phyloP scores from a whole-genome alignment of 768 basidiomycete genomes.

The Pleurotus pulmonarius region DNA sequence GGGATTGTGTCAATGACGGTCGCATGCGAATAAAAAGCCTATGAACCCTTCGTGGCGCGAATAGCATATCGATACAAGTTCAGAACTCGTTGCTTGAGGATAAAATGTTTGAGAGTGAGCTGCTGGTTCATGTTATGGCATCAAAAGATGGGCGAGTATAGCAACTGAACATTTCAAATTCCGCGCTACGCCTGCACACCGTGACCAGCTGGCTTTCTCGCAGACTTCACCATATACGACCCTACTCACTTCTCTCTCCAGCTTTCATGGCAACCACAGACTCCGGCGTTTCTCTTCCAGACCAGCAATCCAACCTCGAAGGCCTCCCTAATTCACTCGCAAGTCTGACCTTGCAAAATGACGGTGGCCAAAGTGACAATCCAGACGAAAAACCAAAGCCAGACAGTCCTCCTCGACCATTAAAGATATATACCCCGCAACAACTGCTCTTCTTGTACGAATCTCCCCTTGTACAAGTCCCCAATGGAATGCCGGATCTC shows the following conservation, averaged over 20 bases:
- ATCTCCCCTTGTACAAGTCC: conserved; percentile 73
- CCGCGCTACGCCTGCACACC: conserved; percentile 8
- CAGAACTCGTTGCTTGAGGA: conserved; percentile 60
- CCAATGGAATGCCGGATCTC: conserved; percentile 73
- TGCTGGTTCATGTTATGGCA: conserved; percentile 13
- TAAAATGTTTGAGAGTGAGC: conserved; percentile 69
- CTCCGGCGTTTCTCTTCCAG: neutral
- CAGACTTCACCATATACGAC: conserved; percentile 2
- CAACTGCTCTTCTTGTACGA: conserved; percentile 66
- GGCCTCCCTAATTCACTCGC: conserved; percentile 18
- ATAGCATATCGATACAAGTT: conserved; percentile 64
- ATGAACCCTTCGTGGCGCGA: conserved; percentile 62
- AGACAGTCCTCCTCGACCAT: conserved; percentile 33
- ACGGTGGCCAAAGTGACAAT: conserved; percentile 16
- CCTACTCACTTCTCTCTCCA: neutral
- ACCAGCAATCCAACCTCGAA: neutral
- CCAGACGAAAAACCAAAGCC: conserved; percentile 25
- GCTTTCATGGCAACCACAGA: conserved; percentile 1
- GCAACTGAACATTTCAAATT: conserved; percentile 12
- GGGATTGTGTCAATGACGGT: conserved; percentile 1
- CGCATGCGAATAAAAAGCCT: conserved; percentile 2
- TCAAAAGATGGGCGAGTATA: conserved; percentile 3
- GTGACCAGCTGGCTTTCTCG: neutral
- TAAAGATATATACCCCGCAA: conserved; percentile 65
- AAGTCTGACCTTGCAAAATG: conserved; percentile 26